Evolutionary conservation across 345 rosid genomes (phyloP).

Genomic region (Eucalyptus microcorys): DNA sequence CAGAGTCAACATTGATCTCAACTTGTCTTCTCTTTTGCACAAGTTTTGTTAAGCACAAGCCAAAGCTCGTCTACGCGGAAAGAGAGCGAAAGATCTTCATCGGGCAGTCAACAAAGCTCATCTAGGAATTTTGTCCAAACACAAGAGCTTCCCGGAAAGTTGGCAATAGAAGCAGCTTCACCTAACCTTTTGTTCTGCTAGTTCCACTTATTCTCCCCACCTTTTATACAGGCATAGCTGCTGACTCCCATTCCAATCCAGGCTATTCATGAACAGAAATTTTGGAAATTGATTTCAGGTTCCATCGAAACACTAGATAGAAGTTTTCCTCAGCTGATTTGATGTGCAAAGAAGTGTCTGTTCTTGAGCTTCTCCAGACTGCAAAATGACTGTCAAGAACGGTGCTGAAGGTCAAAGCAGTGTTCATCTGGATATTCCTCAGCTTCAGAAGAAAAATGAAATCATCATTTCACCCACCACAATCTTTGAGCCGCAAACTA

Average conservation of each 20-base stretch:
- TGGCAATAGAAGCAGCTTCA: neutral
- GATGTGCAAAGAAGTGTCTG: neutral
- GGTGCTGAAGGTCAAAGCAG: slow-evolving; percentile 67
- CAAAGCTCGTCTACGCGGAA: neutral
- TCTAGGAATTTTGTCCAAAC: neutral
- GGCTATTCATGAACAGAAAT: neutral
- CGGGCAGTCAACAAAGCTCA: neutral
- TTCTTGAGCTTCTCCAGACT: neutral
- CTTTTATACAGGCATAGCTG: neutral
- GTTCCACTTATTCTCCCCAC: neutral
- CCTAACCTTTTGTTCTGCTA: neutral
- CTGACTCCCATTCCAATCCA: neutral
- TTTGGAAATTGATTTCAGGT: neutral
- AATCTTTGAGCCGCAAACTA: slow-evolving; percentile 33
- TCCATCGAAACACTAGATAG: neutral
- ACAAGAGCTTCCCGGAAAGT: neutral
- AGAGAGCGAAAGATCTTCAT: neutral
- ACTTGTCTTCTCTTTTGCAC: neutral
- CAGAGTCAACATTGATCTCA: neutral
- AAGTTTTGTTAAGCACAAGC: neutral
- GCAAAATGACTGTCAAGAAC: slow-evolving; percentile 28
- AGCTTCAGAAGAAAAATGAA: slow-evolving; percentile 6
- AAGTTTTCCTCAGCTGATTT: neutral
- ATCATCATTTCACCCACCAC: slow-evolving; percentile 30
- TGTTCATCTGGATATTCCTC: slow-evolving; percentile 10